phyloP scores from a whole-genome alignment of 2,329 filamentous ascomycete genomes.

The Penicillium sp. region DNA sequence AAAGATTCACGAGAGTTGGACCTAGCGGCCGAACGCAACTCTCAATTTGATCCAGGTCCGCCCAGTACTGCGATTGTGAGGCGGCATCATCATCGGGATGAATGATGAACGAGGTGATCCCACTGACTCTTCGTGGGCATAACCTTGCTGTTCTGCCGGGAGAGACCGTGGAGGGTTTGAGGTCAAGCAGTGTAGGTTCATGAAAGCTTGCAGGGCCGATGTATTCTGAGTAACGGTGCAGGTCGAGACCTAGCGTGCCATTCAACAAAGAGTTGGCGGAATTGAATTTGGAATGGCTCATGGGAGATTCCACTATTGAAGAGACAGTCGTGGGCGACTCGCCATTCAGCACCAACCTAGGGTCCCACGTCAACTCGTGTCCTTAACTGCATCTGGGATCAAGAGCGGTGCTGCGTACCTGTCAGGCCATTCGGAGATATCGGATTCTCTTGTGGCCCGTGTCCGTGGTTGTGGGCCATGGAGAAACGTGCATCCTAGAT shows the following conservation, averaged over 20 bases:
- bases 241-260: conserved; percentile 1
- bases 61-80: conserved; percentile 5
- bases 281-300: neutral
- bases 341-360: neutral
- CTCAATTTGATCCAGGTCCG: conserved; percentile 49
- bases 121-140: neutral
- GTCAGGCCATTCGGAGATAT: neutral
- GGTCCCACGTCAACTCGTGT: neutral
- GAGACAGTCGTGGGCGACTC: neutral
- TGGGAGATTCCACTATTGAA: neutral
- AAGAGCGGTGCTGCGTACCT: neutral
- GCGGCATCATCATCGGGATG: conserved; percentile 2
- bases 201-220: conserved; percentile 2
- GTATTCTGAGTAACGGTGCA: neutral
- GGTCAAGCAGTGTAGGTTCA: neutral
- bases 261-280: neutral
- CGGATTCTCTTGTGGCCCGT: neutral
- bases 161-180: neutral
- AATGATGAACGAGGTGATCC: neutral
- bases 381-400: neutral
- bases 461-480: conserved; percentile 1
- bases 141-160: neutral
- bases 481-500: conserved; percentile 5
- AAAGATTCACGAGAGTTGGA: conserved; percentile 69
- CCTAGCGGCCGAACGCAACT: conserved; percentile 69